These are phyloP conservation scores for Wilhelminamyces savonicus DNA, from an alignment of 805 yeast genomes.

Conservation along the genomic window DNA sequence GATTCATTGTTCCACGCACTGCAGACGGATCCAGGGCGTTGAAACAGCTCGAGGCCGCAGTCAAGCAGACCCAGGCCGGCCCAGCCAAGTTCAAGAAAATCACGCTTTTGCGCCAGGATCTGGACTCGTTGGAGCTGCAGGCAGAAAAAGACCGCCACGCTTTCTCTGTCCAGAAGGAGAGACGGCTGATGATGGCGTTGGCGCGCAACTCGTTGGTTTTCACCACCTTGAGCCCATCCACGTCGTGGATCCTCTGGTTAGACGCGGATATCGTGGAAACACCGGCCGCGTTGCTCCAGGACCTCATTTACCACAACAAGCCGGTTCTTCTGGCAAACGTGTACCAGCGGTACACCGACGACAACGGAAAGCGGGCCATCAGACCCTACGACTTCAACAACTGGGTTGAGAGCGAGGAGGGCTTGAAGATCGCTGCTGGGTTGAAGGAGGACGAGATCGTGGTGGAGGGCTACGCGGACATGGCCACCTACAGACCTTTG, in stretches of 20 bases:
- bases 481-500: slow-evolving; percentile 89
- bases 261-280: slow-evolving; percentile 94
- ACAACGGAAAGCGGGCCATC: slow-evolving; percentile 47
- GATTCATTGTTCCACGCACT: slow-evolving; percentile 84
- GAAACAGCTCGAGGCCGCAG: slow-evolving; percentile 63
- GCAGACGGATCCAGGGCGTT: slow-evolving; percentile 78
- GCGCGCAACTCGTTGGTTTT: slow-evolving; percentile 90
- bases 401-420: slow-evolving; percentile 86
- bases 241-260: slow-evolving; percentile 95
- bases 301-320: slow-evolving; percentile 76
- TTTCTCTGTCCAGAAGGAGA: slow-evolving; percentile 73
- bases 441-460: slow-evolving; percentile 86
- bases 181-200: slow-evolving; percentile 87
- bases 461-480: slow-evolving; percentile 89
- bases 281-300: slow-evolving; percentile 78
- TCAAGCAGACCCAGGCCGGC: slow-evolving; percentile 63
- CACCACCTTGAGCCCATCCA: slow-evolving; percentile 82
- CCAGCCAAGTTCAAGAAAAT: slow-evolving; percentile 68
- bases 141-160: slow-evolving; percentile 89
- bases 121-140: slow-evolving; percentile 68
- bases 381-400: slow-evolving; percentile 95
- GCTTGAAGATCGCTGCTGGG: slow-evolving; percentile 61
- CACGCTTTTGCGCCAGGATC: slow-evolving; percentile 87
- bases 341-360: slow-evolving; percentile 74
- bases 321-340: slow-evolving; percentile 91